A percentile compares a stretch with the other conserved stretches of the same genome.
phyloP scores from a whole-genome alignment of 2,329 filamentous ascomycete species.

The Podosphaera xanthii region DNA sequence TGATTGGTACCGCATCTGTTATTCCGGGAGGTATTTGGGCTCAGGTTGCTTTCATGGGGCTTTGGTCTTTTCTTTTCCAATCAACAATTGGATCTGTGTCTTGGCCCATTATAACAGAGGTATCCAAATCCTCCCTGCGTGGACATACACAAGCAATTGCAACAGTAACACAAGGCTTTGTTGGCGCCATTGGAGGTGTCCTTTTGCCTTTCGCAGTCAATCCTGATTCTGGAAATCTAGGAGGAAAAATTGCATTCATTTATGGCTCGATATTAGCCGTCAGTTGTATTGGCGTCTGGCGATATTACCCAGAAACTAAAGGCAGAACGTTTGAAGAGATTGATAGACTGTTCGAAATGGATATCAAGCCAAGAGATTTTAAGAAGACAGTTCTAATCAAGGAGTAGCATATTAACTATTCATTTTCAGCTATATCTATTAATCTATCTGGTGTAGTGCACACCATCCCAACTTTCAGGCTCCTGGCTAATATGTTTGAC shows the following conservation, averaged over 20 bases:
- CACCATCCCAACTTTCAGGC: too few species aligned
- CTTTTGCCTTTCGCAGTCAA: constrained; percentile 17
- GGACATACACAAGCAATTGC: constrained; percentile 9
- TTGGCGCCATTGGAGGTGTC: constrained; percentile 6
- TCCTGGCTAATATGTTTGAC: too few species aligned
- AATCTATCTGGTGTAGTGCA: background rate
- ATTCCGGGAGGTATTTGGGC: constrained; percentile 7
- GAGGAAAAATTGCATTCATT: constrained; percentile 20
- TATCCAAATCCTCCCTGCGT: constrained; percentile 22
- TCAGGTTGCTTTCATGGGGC: constrained; percentile 10
- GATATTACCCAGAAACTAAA: constrained; percentile 25
- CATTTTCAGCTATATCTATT: background rate
- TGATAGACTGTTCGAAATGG: constrained; percentile 21
- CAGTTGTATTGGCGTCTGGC: constrained; percentile 18
- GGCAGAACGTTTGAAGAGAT: constrained; percentile 24
- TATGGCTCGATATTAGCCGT: constrained; percentile 20
- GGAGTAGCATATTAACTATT: background rate
- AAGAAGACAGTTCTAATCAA: background rate
- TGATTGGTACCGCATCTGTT: constrained; percentile 8
- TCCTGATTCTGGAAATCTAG: constrained; percentile 18
- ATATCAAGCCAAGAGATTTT: constrained; percentile 13
- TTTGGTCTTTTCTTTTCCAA: constrained; percentile 11
- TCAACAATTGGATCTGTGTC: constrained; percentile 18
- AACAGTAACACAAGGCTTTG: constrained; percentile 7
- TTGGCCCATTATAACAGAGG: constrained; percentile 22